phyloP scores from a whole-genome alignment of 1,284 basidiomycete species.

The Boletus semigastroideus region DNA sequence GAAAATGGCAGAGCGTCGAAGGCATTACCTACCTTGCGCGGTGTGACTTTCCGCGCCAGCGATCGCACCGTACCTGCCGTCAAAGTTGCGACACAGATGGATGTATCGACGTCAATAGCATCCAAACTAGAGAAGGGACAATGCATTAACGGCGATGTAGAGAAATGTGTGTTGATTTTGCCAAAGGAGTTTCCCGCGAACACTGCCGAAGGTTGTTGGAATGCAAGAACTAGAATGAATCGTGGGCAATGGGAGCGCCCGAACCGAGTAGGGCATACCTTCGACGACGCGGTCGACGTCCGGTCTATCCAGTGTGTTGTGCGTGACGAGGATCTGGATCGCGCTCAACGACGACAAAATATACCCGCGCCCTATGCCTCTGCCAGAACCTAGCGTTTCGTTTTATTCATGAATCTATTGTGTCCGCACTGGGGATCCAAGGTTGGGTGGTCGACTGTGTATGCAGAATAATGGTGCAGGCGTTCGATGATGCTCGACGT shows the following conservation, averaged over 20 bases:
- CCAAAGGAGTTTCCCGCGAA: slow-evolving; percentile 92
- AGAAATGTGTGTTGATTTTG: slow-evolving; percentile 93
- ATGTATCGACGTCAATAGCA: slow-evolving; percentile 70
- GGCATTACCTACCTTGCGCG: slow-evolving; percentile 67
- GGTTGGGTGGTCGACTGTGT: too few species aligned
- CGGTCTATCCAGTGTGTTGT: slow-evolving; percentile 75
- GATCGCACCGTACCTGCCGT: slow-evolving; percentile 88
- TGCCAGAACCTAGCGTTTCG: too few species aligned
- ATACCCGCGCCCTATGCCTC: too few species aligned
- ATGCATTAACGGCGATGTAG: slow-evolving; percentile 81
- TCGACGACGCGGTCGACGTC: slow-evolving; percentile 69
- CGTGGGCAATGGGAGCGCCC: neutral
- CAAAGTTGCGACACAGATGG: slow-evolving; percentile 83
- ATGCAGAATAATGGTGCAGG: too few species aligned
- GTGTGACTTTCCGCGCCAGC: slow-evolving; percentile 92
- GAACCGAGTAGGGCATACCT: slow-evolving; percentile 48
- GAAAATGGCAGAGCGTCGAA: neutral
- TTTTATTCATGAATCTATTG: too few species aligned
- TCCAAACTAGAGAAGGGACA: slow-evolving; percentile 77
- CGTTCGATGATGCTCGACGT: too few species aligned
- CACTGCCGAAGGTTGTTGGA: slow-evolving; percentile 83
- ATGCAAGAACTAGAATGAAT: slow-evolving; percentile 67
- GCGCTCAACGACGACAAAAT: too few species aligned
- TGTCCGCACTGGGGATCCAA: too few species aligned
- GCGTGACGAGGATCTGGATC: slow-evolving; percentile 86